Percentiles rank a stretch among this genome's conserved stretches.
Evolutionary conservation across 305 asterid genomes (phyloP).

Genomic region (Ilex paraguariensis): DNA sequence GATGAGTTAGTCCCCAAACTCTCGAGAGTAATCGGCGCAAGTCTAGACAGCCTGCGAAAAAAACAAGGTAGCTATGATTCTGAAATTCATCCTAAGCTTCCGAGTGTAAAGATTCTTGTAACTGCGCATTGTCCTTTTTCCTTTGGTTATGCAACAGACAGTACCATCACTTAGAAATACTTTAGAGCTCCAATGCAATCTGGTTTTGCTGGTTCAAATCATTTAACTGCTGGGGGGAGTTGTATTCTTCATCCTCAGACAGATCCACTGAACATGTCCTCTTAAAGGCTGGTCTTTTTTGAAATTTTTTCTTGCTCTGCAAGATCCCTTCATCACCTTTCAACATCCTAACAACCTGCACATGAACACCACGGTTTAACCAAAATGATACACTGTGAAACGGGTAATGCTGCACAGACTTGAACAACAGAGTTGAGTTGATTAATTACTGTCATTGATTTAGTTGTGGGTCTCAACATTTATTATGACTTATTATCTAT

Average conservation of each 20-base stretch:
- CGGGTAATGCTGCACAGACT: neutral
- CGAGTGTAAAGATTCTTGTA: too few species aligned
- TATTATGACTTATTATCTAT: too few species aligned
- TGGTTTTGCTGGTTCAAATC: slow-evolving; percentile 26
- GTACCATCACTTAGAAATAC: neutral
- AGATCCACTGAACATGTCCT: slow-evolving; percentile 47
- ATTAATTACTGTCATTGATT: too few species aligned
- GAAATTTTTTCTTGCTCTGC: slow-evolving; percentile 61
- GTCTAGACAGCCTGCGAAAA: too few species aligned
- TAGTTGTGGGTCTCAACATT: too few species aligned
- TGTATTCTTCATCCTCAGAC: slow-evolving; percentile 41
- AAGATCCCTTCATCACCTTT: slow-evolving; percentile 55
- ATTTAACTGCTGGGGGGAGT: slow-evolving; percentile 23
- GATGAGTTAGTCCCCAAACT: accelerated
- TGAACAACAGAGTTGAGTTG: too few species aligned
- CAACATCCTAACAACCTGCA: slow-evolving; percentile 68
- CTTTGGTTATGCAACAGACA: too few species aligned
- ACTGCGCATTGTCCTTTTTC: too few species aligned
- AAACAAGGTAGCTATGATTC: too few species aligned
- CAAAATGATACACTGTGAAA: neutral
- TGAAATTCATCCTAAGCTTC: too few species aligned
- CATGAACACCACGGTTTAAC: neutral
- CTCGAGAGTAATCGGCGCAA: too few species aligned
- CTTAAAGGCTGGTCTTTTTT: slow-evolving; percentile 71
- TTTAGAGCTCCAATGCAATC: slow-evolving; percentile 16